phyloP scores from a whole-genome alignment of 192 early-diverging fungal genomes.

The Powellomyces hirtus region DNA sequence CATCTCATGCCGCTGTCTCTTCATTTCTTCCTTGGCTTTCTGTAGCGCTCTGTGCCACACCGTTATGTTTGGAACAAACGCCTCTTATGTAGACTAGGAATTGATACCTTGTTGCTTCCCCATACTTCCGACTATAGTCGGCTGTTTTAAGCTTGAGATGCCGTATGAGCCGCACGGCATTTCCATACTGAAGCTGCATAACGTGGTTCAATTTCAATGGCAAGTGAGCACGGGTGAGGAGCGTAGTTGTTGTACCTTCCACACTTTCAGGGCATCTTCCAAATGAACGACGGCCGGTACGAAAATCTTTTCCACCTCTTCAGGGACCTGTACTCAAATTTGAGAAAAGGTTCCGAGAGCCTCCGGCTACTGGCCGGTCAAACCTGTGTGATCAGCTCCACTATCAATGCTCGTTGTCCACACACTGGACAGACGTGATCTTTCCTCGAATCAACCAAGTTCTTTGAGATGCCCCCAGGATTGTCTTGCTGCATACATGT shows the following conservation, averaged over 20 bases:
- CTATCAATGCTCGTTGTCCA: background rate
- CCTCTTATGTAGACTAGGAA: background rate
- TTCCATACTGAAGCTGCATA: conserved; percentile 25
- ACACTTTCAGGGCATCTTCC: conserved; percentile 24
- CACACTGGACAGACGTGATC: conserved; percentile 17
- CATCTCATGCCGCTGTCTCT: background rate
- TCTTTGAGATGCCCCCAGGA: background rate
- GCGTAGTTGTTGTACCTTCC: conserved; percentile 5
- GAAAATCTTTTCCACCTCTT: conserved; percentile 28
- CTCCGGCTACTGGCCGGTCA: background rate
- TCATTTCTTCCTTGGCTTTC: conserved; percentile 10
- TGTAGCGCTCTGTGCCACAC: background rate
- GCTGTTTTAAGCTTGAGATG: conserved; percentile 15
- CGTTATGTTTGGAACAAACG: background rate
- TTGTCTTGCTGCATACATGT: conserved; percentile 19
- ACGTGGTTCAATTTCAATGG: background rate
- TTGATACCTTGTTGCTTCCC: conserved; percentile 13
- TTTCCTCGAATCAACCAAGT: background rate
- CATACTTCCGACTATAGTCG: conserved; percentile 20
- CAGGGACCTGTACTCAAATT: conserved; percentile 10
- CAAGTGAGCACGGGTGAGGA: background rate
- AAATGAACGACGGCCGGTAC: conserved; percentile 21
- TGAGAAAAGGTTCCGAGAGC: no score
- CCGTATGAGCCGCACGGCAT: conserved; percentile 19
- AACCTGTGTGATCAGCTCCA: conserved; percentile 19